A percentile compares a stretch with the other conserved stretches of the same genome.
These are phyloP conservation scores for Aureobasidium sp. DNA, from an alignment of 2,329 filamentous ascomycete species.

Conservation along the genomic window DNA sequence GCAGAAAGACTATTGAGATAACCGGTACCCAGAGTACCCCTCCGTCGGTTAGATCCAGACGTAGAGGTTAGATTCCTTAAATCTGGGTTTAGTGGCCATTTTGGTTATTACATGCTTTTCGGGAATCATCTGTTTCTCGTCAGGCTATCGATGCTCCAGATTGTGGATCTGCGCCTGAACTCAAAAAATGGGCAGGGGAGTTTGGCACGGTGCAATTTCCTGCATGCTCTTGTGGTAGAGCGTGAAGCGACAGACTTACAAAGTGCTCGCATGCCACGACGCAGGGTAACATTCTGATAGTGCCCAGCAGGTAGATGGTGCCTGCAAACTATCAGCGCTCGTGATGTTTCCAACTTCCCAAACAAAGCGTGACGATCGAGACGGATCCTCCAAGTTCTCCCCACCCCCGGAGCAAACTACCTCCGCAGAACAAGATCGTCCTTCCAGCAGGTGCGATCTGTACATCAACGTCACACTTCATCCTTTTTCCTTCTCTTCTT, in stretches of 20 bases:
- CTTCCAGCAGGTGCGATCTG: not conserved
- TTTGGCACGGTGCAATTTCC: not conserved
- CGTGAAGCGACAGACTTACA: not conserved
- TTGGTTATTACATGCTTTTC: not conserved
- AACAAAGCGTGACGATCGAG: not conserved
- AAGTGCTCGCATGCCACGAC: not conserved
- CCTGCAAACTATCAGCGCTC: not conserved
- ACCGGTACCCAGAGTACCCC: not conserved
- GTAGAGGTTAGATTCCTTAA: not conserved
- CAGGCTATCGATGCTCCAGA: not conserved
- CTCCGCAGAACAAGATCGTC: not conserved
- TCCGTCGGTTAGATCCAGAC: constrained; percentile 4
- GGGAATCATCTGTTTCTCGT: not conserved
- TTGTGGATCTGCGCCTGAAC: not conserved
- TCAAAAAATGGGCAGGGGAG: not conserved
- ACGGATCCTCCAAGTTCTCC: not conserved
- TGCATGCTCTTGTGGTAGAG: not conserved
- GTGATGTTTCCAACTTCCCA: not conserved
- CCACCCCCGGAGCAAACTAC: not conserved
- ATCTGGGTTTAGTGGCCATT: not conserved
- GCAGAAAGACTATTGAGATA: constrained; percentile 19
- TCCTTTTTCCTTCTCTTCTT: not conserved
- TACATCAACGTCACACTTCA: not conserved
- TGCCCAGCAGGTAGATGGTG: not conserved
- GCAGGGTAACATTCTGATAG: not conserved